Conservation (phyloP, 345 rosid genomes). For the Eucalyptus leucophloia region DNA sequence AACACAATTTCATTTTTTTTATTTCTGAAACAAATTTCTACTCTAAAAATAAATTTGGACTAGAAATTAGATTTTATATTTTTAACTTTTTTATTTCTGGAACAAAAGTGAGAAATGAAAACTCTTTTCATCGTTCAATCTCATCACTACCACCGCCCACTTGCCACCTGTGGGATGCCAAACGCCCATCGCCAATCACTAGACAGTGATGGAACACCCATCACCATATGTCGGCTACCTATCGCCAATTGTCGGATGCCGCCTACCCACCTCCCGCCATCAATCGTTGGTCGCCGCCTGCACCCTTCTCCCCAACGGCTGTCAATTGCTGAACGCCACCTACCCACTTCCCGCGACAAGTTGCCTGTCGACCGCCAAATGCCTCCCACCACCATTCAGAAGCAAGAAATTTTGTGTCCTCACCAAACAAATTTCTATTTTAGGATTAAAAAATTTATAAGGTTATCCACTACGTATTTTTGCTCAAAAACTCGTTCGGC, state of each 20-base stretch:
- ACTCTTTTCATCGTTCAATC: accelerated
- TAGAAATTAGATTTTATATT: too few species aligned
- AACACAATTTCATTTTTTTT: too few species aligned
- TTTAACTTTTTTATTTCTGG: accelerated
- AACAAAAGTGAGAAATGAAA: too few species aligned
- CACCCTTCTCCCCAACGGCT: too few species aligned
- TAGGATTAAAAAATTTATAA: too few species aligned
- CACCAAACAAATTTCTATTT: too few species aligned
- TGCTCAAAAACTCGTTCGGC: accelerated
- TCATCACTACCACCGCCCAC: too few species aligned
- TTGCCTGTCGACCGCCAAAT: accelerated
- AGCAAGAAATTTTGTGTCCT: too few species aligned
- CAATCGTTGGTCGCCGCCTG: accelerated
- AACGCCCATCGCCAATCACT: accelerated
- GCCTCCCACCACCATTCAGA: too few species aligned
- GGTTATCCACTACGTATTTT: too few species aligned
- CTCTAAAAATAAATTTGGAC: too few species aligned
- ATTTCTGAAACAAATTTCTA: accelerated
- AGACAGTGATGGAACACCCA: accelerated
- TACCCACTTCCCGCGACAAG: accelerated
- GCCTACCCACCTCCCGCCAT: accelerated
- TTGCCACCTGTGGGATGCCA: accelerated
- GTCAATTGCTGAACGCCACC: accelerated
- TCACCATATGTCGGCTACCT: accelerated
- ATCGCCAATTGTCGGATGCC: accelerated